A percentile compares a stretch with the other conserved stretches of the same genome.
Conservation (phyloP, 805 yeast genomes). For the Wickerhamiella parazyma region DNA sequence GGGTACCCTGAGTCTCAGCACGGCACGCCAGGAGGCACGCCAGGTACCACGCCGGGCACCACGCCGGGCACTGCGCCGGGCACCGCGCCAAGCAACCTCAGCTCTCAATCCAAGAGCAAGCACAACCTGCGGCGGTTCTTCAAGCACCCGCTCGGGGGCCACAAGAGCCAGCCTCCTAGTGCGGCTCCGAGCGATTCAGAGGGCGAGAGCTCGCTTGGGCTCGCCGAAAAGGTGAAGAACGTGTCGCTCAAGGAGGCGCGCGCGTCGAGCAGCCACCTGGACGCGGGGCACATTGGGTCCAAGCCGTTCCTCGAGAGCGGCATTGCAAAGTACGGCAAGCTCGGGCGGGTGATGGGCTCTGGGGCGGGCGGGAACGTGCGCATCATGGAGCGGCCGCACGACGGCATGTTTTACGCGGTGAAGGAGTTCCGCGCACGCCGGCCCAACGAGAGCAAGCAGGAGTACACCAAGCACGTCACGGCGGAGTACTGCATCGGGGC, state of each 20-base stretch:
- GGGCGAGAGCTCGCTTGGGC: not conserved
- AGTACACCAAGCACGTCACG: constrained; percentile 64
- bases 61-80: not conserved
- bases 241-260: not conserved
- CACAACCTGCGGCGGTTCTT: constrained; percentile 7
- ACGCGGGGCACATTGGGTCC: constrained; percentile 10
- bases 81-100: not conserved
- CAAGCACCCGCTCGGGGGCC: not conserved
- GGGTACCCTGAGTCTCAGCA: not conserved
- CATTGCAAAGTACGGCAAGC: constrained; percentile 55
- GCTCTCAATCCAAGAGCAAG: not conserved
- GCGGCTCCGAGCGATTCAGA: constrained; percentile 7
- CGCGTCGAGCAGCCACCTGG: not conserved
- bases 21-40: not conserved
- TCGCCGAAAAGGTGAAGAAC: not conserved
- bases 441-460: constrained; percentile 46
- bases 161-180: not conserved
- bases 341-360: constrained; percentile 66
- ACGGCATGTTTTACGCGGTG: constrained; percentile 62
- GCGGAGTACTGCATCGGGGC: constrained; percentile 77
- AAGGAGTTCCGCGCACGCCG: constrained; percentile 67
- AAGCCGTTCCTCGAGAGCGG: constrained; percentile 31
- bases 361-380: constrained; percentile 96
- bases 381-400: constrained; percentile 48
- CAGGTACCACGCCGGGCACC: not conserved